Percentiles rank a stretch among this genome's conserved stretches.
phyloP scores from a whole-genome alignment of 2,329 filamentous ascomycete genomes.

The Fusarium redolens region DNA sequence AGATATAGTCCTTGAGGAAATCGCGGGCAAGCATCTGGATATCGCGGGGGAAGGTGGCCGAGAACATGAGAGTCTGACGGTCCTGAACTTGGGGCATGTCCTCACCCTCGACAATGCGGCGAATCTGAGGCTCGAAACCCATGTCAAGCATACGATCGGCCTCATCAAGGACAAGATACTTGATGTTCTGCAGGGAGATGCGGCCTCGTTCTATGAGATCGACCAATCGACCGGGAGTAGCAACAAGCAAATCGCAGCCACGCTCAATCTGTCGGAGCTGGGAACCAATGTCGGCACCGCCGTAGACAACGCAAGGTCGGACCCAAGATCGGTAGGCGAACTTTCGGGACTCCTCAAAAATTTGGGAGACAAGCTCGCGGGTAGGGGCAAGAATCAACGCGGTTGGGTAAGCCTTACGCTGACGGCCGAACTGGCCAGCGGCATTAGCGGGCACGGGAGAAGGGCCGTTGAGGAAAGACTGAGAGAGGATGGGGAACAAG shows the following conservation, averaged over 20 bases:
- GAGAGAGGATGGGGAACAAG: conserved; percentile 98
- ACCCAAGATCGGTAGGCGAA: conserved; percentile 99
- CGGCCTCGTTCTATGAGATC: conserved; percentile 98
- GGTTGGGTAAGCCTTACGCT: conserved; percentile 97
- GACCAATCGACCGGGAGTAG: conserved; percentile 95
- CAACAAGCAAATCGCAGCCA: conserved; percentile 95
- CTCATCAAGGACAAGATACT: conserved; percentile 98
- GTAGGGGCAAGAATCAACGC: conserved; percentile 96
- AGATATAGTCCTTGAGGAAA: conserved; percentile 99
- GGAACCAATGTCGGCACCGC: conserved; percentile 97
- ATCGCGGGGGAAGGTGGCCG: conserved; percentile 97
- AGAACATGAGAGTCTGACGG: conserved; percentile 99
- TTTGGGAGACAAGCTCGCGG: conserved; percentile 98
- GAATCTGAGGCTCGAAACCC: conserved; percentile 99
- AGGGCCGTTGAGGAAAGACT: conserved; percentile 92
- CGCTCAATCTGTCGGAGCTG: conserved; percentile 98
- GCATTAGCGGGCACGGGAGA: conserved; percentile 73
- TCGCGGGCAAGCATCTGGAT: conserved; percentile 99
- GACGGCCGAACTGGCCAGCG: conserved; percentile 82
- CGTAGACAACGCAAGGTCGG: conserved; percentile 96
- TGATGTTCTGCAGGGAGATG: conserved; percentile 98
- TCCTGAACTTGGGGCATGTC: conserved; percentile 89
- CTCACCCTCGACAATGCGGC: conserved; percentile 96
- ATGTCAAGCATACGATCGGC: conserved; percentile 99
- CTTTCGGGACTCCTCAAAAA: conserved; percentile 97